Conservation (phyloP, 768 basidiomycete species). For the Lactifluus piperatus region DNA sequence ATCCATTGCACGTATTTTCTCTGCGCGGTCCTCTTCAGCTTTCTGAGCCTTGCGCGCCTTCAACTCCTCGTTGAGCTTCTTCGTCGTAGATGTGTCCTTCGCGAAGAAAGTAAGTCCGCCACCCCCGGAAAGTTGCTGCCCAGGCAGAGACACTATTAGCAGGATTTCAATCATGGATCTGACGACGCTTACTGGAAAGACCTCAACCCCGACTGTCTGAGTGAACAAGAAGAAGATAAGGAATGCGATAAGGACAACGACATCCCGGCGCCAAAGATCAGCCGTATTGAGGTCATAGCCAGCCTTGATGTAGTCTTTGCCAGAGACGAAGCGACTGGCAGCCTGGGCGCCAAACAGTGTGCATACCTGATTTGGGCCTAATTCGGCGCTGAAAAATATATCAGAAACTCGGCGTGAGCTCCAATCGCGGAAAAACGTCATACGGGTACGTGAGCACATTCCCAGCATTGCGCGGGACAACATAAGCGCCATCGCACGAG, state of each 20-base stretch:
- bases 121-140: conserved; percentile 47
- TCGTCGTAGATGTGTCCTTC: conserved; percentile 46
- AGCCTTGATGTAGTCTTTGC: conserved; percentile 76
- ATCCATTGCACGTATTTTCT: conserved; percentile 20
- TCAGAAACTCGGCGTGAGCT: not conserved
- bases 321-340: conserved; percentile 53
- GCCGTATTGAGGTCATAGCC: conserved; percentile 42
- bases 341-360: conserved; percentile 56
- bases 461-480: conserved; percentile 56
- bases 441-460: conserved; percentile 55
- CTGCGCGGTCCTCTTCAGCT: conserved; percentile 26
- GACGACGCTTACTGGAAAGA: conserved; percentile 40
- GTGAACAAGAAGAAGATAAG: conserved; percentile 60
- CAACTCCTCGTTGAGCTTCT: conserved; percentile 44
- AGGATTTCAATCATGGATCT: conserved; percentile 20
- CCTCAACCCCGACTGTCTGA: conserved; percentile 60
- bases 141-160: conserved; percentile 13
- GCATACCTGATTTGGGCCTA: conserved; percentile 69
- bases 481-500: conserved; percentile 57
- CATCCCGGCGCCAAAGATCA: conserved; percentile 61
- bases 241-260: conserved; percentile 66
- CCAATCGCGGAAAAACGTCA: conserved; percentile 22
- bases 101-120: conserved; percentile 53
- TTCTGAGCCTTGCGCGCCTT: conserved; percentile 38
- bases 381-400: conserved; percentile 43